A percentile compares a stretch with the other conserved stretches of the same genome.
phyloP scores from a whole-genome alignment of 1,139 yeast species.

The Debaryomyces singareniensis region DNA sequence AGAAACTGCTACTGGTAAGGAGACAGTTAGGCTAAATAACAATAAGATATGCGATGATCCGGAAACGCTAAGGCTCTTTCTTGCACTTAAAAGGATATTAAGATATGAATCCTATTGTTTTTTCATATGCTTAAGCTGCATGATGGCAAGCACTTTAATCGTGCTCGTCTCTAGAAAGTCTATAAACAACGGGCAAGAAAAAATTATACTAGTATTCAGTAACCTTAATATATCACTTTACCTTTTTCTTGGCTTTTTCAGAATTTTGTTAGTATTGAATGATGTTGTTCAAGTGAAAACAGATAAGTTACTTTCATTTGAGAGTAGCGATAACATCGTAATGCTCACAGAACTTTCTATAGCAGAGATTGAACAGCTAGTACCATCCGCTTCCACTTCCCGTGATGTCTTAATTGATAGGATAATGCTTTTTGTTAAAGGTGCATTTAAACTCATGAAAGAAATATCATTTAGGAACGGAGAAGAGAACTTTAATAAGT shows the following conservation, averaged over 20 bases:
- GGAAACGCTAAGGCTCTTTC: constrained; percentile 8
- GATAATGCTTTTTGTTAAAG: too few species aligned
- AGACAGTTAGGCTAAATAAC: neutral
- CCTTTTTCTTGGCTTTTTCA: constrained; percentile 22
- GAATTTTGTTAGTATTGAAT: constrained; percentile 10
- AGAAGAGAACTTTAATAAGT: too few species aligned
- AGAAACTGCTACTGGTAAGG: too few species aligned
- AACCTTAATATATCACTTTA: constrained; percentile 25
- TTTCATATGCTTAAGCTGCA: constrained; percentile 17
- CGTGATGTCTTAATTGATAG: too few species aligned
- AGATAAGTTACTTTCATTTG: too few species aligned
- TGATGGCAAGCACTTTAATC: constrained; percentile 17
- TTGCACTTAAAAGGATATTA: constrained; percentile 11
- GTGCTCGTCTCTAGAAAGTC: constrained; percentile 21
- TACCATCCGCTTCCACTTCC: too few species aligned
- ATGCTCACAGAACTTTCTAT: too few species aligned
- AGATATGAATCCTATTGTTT: constrained; percentile 19
- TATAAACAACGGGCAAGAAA: constrained; percentile 21
- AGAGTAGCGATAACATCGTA: too few species aligned
- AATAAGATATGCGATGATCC: constrained; percentile 2
- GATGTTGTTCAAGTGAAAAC: neutral
- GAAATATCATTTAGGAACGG: too few species aligned
- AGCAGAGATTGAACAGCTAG: too few species aligned
- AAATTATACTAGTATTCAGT: constrained; percentile 25
- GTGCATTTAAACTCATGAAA: too few species aligned